Evolutionary conservation across 768 basidiomycete genomes (phyloP), one percentile per base, ranked within the genome.

Genomic region (Phlebiopsis gigantea): DNA sequence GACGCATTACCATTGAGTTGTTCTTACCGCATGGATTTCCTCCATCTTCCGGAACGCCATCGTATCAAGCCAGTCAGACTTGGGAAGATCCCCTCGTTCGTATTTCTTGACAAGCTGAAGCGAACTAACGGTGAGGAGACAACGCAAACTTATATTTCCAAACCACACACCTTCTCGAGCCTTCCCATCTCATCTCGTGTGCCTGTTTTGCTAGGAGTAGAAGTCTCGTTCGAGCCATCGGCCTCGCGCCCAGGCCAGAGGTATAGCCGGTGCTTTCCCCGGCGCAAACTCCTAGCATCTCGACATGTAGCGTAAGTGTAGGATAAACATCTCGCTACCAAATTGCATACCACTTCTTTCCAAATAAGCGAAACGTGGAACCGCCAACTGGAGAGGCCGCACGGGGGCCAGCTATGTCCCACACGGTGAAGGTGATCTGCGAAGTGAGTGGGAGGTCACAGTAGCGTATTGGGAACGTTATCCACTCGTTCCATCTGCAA

Each of bases 51-150:
- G 77, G 73, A 98, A 99, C 5, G 90, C 85, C 72, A 97, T 72
- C 59, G 89, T 88, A 67, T 98, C 95, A 6, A 98, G 74, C 97
- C 97, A 99, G 56, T 98, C 97, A 1, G 92, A 88, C 70, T 94
- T 93, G 1, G 88, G 83, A 28, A 99, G 77, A 68, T 98, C 97
- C 0, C 94, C 94, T 17, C 93, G 79, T 65, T 98, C 94, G 64
- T 95, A 94, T 70, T 97, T 97, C 77, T 98, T 97, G 53, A 99
- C 90, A 17, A 90, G 78, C 87, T 90, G 55, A 30, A 55, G 5
- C 34, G 26, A n/a, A 24, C 26, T 17, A n/a, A n/a, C n/a, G n/a
- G 25, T 24, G 15, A 28, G 21, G 17, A 28, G 4, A 34, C 4
- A 34, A 19, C 21, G 46, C 22, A 46, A 15, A 31, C 28, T 28